A percentile compares a stretch with the other conserved stretches of the same genome.
These are phyloP conservation scores for Penicillium digitatum DNA, from an alignment of 2,329 filamentous ascomycete genomes.

Conservation along the genomic window DNA sequence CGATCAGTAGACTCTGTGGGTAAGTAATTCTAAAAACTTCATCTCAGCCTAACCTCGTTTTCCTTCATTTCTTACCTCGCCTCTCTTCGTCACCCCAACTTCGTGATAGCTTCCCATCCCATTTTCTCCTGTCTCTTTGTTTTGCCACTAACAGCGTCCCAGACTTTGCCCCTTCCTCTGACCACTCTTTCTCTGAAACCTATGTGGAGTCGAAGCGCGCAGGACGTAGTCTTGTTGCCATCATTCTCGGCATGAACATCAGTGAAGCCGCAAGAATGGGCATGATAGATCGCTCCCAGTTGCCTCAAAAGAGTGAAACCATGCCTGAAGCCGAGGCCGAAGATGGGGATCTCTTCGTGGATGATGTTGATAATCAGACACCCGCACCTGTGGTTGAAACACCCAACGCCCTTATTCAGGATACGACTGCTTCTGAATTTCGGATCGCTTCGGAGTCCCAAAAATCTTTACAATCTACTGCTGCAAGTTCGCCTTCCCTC, in stretches of 20 bases:
- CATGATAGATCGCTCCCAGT: slow-evolving; percentile 46
- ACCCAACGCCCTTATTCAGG: slow-evolving; percentile 2
- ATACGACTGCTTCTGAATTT: slow-evolving; percentile 16
- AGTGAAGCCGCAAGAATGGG: slow-evolving; percentile 48
- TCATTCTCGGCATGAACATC: slow-evolving; percentile 56
- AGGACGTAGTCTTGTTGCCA: slow-evolving; percentile 52
- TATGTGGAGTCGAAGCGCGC: slow-evolving; percentile 58
- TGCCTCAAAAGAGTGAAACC: slow-evolving; percentile 26
- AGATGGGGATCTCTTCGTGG: slow-evolving; percentile 38
- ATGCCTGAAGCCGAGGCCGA: slow-evolving; percentile 25
- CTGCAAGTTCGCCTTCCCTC: slow-evolving; percentile 7
- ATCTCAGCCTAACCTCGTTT: neutral
- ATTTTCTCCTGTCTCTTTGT: neutral
- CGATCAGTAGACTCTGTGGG: slow-evolving; percentile 47
- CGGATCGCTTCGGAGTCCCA: slow-evolving; percentile 17
- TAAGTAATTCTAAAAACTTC: slow-evolving; percentile 19
- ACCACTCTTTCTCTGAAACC: slow-evolving; percentile 52
- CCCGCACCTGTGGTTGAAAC: slow-evolving; percentile 22
- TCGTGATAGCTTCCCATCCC: neutral
- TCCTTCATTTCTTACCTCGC: neutral
- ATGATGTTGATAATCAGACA: slow-evolving; percentile 34
- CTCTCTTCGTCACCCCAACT: neutral
- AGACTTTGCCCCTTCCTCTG: slow-evolving; percentile 45
- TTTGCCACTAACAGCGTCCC: neutral
- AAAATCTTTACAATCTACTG: neutral